Evolutionary conservation across 768 basidiomycete genomes (phyloP).

Genomic region (Lyophyllum shimeji): DNA sequence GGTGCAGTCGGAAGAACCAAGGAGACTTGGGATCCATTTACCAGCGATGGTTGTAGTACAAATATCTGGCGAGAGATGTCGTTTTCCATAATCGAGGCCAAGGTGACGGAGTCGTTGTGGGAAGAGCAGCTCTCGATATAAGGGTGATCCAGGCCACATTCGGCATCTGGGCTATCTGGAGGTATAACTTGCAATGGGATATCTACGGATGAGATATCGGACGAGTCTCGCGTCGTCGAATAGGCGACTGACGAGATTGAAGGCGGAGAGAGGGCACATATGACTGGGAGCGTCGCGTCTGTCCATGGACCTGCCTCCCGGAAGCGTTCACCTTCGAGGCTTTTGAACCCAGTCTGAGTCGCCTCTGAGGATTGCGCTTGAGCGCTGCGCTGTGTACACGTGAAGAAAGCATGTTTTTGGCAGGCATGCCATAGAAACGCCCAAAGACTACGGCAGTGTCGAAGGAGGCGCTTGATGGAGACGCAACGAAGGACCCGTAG

Average conservation of each 20-base stretch:
- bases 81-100: neutral
- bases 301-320: neutral
- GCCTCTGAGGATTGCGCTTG: neutral
- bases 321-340: neutral
- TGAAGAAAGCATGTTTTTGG: neutral
- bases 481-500: neutral
- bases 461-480: neutral
- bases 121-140: neutral
- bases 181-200: conserved; percentile 2
- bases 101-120: neutral
- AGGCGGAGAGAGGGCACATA: neutral
- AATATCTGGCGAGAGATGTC: conserved; percentile 1
- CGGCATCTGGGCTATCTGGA: neutral
- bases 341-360: neutral
- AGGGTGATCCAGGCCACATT: neutral
- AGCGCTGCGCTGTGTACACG: neutral
- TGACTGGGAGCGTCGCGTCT: neutral
- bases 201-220: neutral
- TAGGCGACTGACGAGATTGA: neutral
- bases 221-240: neutral
- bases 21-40: conserved; percentile 3
- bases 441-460: neutral
- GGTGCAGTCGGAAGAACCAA: conserved; percentile 1
- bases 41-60: neutral
- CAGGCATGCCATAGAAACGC: neutral